Percentiles rank a stretch among this genome's conserved stretches.
Evolutionary conservation across 805 yeast genomes (phyloP).

Genomic region (Metschnikowia lochheadii): DNA sequence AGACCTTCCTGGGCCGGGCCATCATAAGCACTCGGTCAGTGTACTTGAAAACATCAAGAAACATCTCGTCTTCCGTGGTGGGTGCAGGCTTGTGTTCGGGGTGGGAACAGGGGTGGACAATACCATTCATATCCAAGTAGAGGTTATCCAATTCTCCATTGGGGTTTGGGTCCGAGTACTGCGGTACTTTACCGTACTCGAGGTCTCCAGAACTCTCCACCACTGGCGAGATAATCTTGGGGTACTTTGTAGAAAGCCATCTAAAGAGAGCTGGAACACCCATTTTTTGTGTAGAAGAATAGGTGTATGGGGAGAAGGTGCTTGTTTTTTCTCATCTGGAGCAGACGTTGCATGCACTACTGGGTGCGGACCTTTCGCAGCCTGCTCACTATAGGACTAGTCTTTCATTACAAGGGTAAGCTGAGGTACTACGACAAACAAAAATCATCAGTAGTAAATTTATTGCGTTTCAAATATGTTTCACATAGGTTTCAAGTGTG

Average conservation of each 20-base stretch:
- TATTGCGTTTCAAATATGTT: too few relatives aligned
- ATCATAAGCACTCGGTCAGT: conserved; percentile 87
- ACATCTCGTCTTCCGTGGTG: conserved; percentile 94
- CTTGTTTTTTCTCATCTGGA: conserved; percentile 2
- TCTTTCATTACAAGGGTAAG: too few relatives aligned
- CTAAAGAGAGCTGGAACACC: conserved; percentile 98
- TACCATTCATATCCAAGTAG: conserved; percentile 97
- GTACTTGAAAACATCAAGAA: conserved; percentile 85
- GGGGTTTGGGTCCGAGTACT: conserved; percentile 75
- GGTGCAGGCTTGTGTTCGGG: conserved; percentile 97
- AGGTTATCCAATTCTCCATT: conserved; percentile 94
- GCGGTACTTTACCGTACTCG: conserved; percentile 20
- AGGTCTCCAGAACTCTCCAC: conserved; percentile 66
- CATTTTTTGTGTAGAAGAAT: conserved; percentile 36
- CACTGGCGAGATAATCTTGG: conserved; percentile 90
- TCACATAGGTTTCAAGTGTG: too few relatives aligned
- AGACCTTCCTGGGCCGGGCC: conserved; percentile 91
- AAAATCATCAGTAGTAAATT: too few relatives aligned
- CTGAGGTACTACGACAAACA: too few relatives aligned
- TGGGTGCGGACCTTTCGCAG: neutral
- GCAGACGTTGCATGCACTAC: neutral
- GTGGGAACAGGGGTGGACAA: conserved; percentile 98
- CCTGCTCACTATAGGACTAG: neutral
- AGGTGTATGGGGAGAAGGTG: neutral
- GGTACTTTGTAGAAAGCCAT: conserved; percentile 91